phyloP scores from a whole-genome alignment of 2,329 filamentous ascomycete genomes.

The Cytospora leucostoma region DNA sequence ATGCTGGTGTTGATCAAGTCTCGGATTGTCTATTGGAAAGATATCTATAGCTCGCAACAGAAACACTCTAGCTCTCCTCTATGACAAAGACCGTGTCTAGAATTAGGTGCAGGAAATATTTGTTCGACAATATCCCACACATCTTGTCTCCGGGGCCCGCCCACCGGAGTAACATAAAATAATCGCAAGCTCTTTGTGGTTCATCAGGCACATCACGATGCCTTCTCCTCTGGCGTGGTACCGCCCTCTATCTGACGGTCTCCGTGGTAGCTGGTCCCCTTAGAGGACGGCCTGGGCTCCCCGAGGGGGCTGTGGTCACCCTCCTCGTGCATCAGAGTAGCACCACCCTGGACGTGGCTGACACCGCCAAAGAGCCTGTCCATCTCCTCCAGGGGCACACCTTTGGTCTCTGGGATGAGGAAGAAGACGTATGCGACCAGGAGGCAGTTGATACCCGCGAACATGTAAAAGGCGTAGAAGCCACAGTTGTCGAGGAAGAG shows the following conservation, averaged over 20 bases:
- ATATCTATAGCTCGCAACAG: too few species aligned
- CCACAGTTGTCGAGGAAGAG: slow-evolving; percentile 58
- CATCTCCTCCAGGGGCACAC: slow-evolving; percentile 39
- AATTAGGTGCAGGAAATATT: too few species aligned
- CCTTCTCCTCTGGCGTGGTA: slow-evolving; percentile 22
- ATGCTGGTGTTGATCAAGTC: too few species aligned
- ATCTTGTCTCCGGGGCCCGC: neutral
- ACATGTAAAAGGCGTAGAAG: slow-evolving; percentile 42
- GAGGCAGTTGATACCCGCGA: slow-evolving; percentile 26
- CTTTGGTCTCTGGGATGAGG: slow-evolving; percentile 40
- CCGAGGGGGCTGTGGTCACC: slow-evolving; percentile 32
- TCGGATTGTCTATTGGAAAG: too few species aligned
- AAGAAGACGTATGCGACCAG: slow-evolving; percentile 36
- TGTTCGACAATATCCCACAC: neutral
- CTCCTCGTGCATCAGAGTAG: slow-evolving; percentile 33
- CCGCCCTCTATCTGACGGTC: slow-evolving; percentile 7
- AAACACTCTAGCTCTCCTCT: too few species aligned
- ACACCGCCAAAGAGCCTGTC: slow-evolving; percentile 40
- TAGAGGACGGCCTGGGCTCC: slow-evolving; percentile 23
- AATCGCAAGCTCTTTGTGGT: neutral
- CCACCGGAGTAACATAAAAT: neutral
- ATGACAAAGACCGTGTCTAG: too few species aligned
- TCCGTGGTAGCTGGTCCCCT: slow-evolving; percentile 10
- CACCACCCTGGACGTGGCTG: slow-evolving; percentile 41
- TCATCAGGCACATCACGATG: neutral